Evolutionary conservation across 345 rosid genomes (phyloP), one percentile per base, ranked within the genome.

Genomic region (Corchorus capsularis): DNA sequence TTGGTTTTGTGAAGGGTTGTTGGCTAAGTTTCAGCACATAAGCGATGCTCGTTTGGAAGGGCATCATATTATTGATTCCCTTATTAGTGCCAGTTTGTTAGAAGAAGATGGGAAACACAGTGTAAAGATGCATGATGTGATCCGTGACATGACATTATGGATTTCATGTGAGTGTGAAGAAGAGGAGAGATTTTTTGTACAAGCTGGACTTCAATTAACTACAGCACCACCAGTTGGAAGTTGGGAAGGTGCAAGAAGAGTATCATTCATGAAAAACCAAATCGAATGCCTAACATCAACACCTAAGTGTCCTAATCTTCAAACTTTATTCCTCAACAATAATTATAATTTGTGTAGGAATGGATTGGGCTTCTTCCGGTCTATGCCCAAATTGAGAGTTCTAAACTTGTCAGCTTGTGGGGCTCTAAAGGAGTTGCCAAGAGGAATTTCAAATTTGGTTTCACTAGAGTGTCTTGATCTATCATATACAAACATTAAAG

Each of bases 61-160:
- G 3, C 27, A 79, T 17, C 50, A 45, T 8, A 78, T 87, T 13
- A 59, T 84, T 9, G 80, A 76, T 13, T 68, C 7, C 49, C 85
- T 85, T 14, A 4, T 62, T 20, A 34, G 3, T 34, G 79, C 78
- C 0, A 68, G 79, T 71, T 66, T 83, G 14, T 63, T 87, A 72
- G 75, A 85, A 41, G 52, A 37, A 17, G 43, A 43, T 39, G 41
- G 5, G 5, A 5, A 39, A 11, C 4, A 11, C 37, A n/a, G n/a
- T n/a, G 82, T 85, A 8, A 80, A 78, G 60, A 80, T 87, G 89
- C 91, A 84, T 73, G 84, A 81, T 32, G 64, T 60, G 41, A 32
- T 60, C 3, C 41, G 64, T 12, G 64, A 60, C 64, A 13, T 60
- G 64, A 13, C 39, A 27, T 60, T 60, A 6, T 60, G 41, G 64